Percentiles rank a stretch among this genome's conserved stretches.
These are phyloP conservation scores for Chaetomiaceae sp. DNA, from an alignment of 2,329 filamentous ascomycete species.

Conservation along the genomic window DNA sequence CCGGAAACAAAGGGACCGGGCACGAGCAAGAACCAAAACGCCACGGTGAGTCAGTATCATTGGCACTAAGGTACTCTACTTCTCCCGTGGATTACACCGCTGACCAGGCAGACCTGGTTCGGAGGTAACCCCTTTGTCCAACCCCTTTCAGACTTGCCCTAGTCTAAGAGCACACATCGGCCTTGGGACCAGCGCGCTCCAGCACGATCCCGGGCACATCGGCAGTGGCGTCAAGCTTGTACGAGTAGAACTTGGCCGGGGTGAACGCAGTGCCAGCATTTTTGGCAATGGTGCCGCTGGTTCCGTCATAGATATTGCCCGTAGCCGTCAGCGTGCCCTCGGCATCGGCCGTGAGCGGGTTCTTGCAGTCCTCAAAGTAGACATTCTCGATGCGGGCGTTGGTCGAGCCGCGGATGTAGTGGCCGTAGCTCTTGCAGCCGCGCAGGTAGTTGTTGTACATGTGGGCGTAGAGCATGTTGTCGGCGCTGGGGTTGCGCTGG, in stretches of 20 bases:
- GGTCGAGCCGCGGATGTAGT: not conserved
- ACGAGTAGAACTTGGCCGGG: not conserved
- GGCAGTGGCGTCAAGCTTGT: not conserved
- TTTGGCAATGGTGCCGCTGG: not conserved
- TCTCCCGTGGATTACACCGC: too few relatives aligned
- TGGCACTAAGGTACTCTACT: too few relatives aligned
- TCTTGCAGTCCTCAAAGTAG: not conserved
- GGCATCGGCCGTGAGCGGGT: not conserved
- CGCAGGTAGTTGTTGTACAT: not conserved
- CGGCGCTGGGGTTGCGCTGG: not conserved
- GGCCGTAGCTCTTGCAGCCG: not conserved
- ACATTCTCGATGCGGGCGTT: not conserved
- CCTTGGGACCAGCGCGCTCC: not conserved
- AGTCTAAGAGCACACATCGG: not conserved
- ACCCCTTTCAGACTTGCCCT: too few relatives aligned
- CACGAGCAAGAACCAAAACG: too few relatives aligned
- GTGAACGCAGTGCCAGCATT: not conserved
- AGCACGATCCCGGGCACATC: not conserved
- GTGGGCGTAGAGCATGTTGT: not conserved
- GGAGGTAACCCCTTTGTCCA: too few relatives aligned
- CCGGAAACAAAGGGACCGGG: too few relatives aligned
- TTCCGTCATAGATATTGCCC: not conserved
- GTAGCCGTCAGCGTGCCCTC: not conserved
- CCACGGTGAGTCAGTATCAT: too few relatives aligned
- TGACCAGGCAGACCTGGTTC: too few relatives aligned